Base-by-base conservation (phyloP, 768 basidiomycete species). In the Rhodosporidiobolus odoratus region DNA sequence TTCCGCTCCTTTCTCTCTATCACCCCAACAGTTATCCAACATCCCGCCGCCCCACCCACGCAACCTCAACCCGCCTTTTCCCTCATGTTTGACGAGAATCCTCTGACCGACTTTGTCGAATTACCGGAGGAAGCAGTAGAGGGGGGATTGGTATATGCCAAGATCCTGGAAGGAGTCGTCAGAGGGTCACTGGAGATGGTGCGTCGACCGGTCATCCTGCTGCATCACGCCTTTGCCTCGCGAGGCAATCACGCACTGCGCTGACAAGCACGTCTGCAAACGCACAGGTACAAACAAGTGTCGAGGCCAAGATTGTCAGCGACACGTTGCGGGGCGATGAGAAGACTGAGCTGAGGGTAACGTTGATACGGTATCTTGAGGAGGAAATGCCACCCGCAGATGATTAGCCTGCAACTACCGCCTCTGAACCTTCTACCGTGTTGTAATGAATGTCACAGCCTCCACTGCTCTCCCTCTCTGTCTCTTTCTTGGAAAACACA, bases 1-100 rank as follows among this genome's bases (percentile, higher is more conserved):
- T 99, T 99, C 84, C 97, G 97, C 80, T 88, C 93, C 7, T 97
- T 98, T 80, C 83, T 99, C 62, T 97, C 97, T 78, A 88, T 97
- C 76, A 87, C 88, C 0, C 96, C 96, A 1, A 83, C 82, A 27
- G 84, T 98, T 60, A 85, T 87, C 35, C 92, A 95, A 76, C 83
- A 84, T 50, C 82, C 82, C 16, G 58, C 79, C 9, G 81, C 83
- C 16, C 81, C 85, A 15, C 80, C 63, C 16, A 63, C 64, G 3
- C 72, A 65, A 23, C 69, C 74, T 5, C 65, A 69, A 52, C 75
- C 75, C 17, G 80, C 82, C 61, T 99, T 98, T 79, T 87, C 86
- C 12, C 83, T 99, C 59, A 89, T 88, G 1, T 81, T 99, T 12
- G 96, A 98, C 65, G 96, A 99, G 78, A 99, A 99, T 78, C 96